Base-by-base conservation (phyloP, 192 early-diverging fungal genomes). In the Jimgerdemannia flammicorona region DNA sequence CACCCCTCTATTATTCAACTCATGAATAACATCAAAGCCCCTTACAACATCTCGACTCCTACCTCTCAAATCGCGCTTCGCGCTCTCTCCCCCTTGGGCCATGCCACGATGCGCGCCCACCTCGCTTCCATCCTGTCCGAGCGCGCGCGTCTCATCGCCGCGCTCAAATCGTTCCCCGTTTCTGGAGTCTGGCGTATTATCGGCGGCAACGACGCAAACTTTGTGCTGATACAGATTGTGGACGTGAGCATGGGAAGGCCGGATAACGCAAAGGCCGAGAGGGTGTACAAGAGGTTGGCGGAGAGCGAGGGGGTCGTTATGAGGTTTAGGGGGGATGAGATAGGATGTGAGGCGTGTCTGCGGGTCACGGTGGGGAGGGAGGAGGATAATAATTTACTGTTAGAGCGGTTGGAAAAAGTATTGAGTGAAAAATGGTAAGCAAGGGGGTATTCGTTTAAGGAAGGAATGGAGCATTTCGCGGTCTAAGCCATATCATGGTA, bases 21-120 rank as follows among this genome's bases (percentile, higher is more conserved):
- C 71, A 88, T 99, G 83, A 99, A 99, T 87, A 97, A 95, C 63
- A 92, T 96, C 72, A 99, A 99, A 84, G 98, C 98, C 20, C 98
- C 98, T 8, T 99, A 99, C 87, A 99, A 97, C 80, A 93, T 99
- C 68, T 94, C 93, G 42, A 95, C 96, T 17, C 90, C 92, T 59
- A 93, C 96, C 43, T 92, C 96, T 71, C 72, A 85, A 41, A 83
- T 96, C 49, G 97, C 94, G 8, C 85, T 86, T 66, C 80, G 90
- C 3, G 98, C 98, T 3, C 87, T 99, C 40, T 86, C 88, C 63
- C 81, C 84, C 44, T 82, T 85, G 39, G 94, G 93, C 43, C 72
- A 97, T 20, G 77, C 70, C 17, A 85, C 81, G 40, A 97, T 98
- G 93, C 76, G 78, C 19, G 69, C 73, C n/a, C 87, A 94, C 75